Evolutionary conservation across 345 rosid species (phyloP).

Genomic region (Pugionium cornutum): DNA sequence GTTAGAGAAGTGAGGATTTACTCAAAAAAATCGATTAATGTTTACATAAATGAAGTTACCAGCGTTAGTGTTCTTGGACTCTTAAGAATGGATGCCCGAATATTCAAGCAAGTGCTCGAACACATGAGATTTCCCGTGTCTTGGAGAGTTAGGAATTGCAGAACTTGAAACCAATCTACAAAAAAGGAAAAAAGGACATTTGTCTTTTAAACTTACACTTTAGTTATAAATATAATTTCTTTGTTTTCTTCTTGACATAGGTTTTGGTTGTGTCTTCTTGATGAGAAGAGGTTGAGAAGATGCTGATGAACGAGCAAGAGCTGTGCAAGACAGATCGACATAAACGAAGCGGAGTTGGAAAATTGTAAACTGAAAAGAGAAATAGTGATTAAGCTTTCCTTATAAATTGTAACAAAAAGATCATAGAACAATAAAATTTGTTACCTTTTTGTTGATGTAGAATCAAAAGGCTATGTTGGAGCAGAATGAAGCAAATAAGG

Average conservation of each 20-base stretch:
- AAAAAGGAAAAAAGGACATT: constrained; percentile 31
- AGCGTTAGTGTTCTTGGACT: background rate
- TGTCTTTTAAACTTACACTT: background rate
- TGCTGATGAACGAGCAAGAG: constrained; percentile 46
- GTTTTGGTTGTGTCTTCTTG: constrained; percentile 21
- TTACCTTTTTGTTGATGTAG: constrained; percentile 40
- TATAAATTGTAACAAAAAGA: background rate
- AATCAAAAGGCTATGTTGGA: constrained; percentile 59
- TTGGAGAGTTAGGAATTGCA: constrained; percentile 37
- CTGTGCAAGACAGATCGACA: constrained; percentile 42
- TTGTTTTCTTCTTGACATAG: constrained; percentile 11
- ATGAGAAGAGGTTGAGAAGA: constrained; percentile 44
- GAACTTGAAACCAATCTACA: constrained; percentile 46
- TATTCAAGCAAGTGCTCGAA: constrained; percentile 43
- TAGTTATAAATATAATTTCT: background rate
- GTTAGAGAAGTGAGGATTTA: background rate
- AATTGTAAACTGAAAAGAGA: constrained; percentile 46
- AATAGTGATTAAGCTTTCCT: constrained; percentile 44
- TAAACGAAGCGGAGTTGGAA: constrained; percentile 52
- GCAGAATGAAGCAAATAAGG: constrained; percentile 62
- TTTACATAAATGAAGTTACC: background rate
- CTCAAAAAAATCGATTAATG: background rate
- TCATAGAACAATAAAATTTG: background rate
- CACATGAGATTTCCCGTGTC: constrained; percentile 35
- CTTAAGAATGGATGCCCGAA: too few species aligned